Evolutionary conservation across 2,329 filamentous ascomycete genomes (phyloP).

Genomic region (Aspergillus fructus): DNA sequence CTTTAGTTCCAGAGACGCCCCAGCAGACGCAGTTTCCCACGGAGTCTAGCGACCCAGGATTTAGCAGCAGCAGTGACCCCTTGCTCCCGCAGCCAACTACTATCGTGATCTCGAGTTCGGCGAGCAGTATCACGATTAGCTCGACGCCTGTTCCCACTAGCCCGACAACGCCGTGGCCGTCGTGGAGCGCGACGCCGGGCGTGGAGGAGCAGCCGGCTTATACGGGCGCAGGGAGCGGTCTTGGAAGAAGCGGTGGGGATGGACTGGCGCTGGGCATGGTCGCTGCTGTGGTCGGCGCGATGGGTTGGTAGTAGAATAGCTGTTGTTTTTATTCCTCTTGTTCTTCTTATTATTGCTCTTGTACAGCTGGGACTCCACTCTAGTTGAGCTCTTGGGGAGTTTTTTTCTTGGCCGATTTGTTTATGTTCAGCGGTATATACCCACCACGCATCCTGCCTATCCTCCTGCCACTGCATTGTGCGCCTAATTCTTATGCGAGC

Average conservation of each 20-base stretch:
- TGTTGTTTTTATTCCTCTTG: background rate
- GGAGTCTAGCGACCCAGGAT: background rate
- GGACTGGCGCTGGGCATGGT: background rate
- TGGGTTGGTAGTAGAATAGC: background rate
- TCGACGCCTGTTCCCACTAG: slow-evolving; percentile 7
- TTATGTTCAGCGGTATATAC: slow-evolving; percentile 8
- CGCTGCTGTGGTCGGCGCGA: background rate
- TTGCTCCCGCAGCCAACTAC: background rate
- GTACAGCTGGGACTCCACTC: background rate
- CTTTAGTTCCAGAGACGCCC: background rate
- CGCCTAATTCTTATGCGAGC: background rate
- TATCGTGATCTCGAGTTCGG: background rate
- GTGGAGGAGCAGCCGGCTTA: background rate
- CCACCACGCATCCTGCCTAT: background rate
- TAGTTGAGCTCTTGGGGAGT: too few species aligned
- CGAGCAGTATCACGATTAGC: slow-evolving; percentile 8
- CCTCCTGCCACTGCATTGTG: background rate
- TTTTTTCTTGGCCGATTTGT: background rate
- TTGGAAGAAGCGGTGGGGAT: background rate
- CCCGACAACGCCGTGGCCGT: slow-evolving; percentile 1
- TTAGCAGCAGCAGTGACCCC: background rate
- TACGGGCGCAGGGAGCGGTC: background rate
- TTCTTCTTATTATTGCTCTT: background rate
- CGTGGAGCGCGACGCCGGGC: background rate
- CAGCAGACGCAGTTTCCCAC: background rate